Evolutionary conservation across 2,329 filamentous ascomycete species (phyloP).

Genomic region (Nemania sp.): DNA sequence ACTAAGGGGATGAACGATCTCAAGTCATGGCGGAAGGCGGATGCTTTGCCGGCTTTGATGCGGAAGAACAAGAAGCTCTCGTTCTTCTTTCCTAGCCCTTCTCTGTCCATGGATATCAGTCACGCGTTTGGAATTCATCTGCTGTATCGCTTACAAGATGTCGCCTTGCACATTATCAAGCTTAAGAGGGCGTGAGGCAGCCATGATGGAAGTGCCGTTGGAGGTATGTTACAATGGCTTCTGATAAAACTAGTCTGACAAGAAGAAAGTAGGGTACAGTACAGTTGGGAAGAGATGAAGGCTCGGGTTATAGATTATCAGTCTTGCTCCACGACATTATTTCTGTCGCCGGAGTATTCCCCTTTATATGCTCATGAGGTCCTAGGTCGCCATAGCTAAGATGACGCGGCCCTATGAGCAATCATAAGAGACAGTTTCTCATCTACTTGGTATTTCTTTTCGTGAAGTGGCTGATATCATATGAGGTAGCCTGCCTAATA

Average conservation of each 20-base stretch:
- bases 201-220: conserved; percentile 9
- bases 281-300: too few species aligned
- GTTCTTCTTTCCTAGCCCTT: conserved; percentile 28
- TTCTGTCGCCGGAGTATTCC: too few species aligned
- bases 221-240: neutral
- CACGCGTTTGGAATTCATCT: neutral
- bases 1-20: conserved; percentile 22
- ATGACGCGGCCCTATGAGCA: too few species aligned
- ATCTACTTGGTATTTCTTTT: too few species aligned
- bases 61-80: conserved; percentile 26
- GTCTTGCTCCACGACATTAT: too few species aligned
- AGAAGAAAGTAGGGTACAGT: neutral
- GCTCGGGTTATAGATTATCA: neutral
- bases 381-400: too few species aligned
- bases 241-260: neutral
- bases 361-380: too few species aligned
- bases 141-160: conserved; percentile 17
- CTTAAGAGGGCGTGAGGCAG: conserved; percentile 17
- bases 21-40: conserved; percentile 17
- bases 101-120: conserved; percentile 15
- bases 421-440: too few species aligned
- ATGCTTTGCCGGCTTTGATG: conserved; percentile 12
- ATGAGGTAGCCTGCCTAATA: neutral
- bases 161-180: conserved; percentile 28
- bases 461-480: neutral